Evolutionary conservation across 2,329 filamentous ascomycete species (phyloP).

Genomic region (Penicillium sp.): DNA sequence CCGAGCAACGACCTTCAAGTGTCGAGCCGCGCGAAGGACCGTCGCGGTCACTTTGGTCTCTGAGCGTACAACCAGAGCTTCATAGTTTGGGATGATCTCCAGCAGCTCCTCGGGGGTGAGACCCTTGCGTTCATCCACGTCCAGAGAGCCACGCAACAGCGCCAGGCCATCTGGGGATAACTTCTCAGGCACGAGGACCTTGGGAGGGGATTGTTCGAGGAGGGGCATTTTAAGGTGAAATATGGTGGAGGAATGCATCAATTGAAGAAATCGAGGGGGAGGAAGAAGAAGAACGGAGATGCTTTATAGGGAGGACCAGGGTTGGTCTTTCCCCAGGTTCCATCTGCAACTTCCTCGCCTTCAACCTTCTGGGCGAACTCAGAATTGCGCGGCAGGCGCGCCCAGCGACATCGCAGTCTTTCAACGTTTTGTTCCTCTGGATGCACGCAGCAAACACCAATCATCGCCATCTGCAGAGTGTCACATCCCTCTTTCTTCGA

Average conservation of each 20-base stretch:
- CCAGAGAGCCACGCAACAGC: constrained; percentile 67
- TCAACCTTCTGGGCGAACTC: no score
- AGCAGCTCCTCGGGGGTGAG: constrained; percentile 67
- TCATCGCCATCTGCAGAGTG: not conserved
- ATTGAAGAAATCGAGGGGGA: not conserved
- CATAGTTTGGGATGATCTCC: constrained; percentile 70
- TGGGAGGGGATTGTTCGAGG: constrained; percentile 40
- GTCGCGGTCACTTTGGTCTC: constrained; percentile 78
- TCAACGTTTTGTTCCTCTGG: not conserved
- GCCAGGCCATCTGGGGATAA: constrained; percentile 77
- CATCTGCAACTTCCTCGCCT: not conserved
- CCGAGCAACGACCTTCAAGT: constrained; percentile 76
- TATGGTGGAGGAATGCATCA: not conserved
- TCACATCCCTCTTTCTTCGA: not conserved
- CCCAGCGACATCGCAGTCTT: constrained; percentile 1
- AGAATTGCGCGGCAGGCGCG: constrained; percentile 10
- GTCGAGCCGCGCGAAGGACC: constrained; percentile 68
- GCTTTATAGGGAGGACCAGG: not conserved
- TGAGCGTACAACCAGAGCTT: constrained; percentile 78
- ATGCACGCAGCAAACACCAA: not conserved
- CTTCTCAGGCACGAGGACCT: constrained; percentile 77
- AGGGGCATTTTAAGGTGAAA: constrained; percentile 21
- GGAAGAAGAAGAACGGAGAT: not conserved
- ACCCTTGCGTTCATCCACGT: constrained; percentile 70
- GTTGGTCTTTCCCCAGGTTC: not conserved